Conservation (phyloP, 306 rosid species). For the Trichosanthes truncata region DNA sequence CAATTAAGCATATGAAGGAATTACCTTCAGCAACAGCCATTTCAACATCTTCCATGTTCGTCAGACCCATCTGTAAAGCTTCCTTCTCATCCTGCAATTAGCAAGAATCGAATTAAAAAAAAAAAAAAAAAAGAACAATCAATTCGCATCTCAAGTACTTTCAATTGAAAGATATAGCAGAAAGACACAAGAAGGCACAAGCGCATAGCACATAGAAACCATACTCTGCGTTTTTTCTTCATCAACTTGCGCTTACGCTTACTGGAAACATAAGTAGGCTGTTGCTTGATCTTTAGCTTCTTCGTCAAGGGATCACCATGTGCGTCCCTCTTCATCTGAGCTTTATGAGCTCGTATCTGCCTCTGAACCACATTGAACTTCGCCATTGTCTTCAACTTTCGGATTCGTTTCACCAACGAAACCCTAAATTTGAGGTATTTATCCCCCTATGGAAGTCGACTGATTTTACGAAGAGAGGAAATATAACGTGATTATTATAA, state of each 20-base stretch:
- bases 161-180: neutral
- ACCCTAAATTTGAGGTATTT: constrained; percentile 11
- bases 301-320: constrained; percentile 68
- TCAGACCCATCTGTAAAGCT: constrained; percentile 48
- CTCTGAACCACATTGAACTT: constrained; percentile 89
- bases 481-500: neutral
- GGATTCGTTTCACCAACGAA: neutral
- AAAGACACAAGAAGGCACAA: neutral
- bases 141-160: neutral
- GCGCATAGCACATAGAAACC: neutral
- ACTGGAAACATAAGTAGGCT: constrained; percentile 50
- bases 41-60: constrained; percentile 75
- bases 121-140: neutral
- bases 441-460: neutral
- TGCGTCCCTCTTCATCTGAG: constrained; percentile 55
- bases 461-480: neutral
- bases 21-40: constrained; percentile 78
- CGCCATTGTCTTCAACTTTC: constrained; percentile 44
- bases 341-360: constrained; percentile 50
- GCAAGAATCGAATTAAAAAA: neutral
- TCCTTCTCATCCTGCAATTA: constrained; percentile 60
- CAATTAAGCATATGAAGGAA: neutral
- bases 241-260: constrained; percentile 94
- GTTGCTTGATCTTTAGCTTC: constrained; percentile 50
- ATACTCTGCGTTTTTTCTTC: constrained; percentile 68